These are phyloP conservation scores for Nicotiana knightiana DNA, from an alignment of 257 asterid genomes.

Conservation along the genomic window DNA sequence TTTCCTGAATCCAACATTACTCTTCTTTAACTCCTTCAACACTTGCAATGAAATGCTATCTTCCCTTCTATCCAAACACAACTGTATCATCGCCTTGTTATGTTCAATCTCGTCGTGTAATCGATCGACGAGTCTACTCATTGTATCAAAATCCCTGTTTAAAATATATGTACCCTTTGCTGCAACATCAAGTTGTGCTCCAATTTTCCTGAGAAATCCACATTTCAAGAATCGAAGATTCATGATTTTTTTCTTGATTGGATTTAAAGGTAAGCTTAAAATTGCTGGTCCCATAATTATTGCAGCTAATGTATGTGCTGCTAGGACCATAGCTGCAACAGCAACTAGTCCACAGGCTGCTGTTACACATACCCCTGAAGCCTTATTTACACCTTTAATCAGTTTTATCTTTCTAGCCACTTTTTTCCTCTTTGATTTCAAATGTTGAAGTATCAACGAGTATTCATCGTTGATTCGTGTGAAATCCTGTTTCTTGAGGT, in stretches of 20 bases:
- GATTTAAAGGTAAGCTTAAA: constrained; percentile 28
- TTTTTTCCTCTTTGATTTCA: constrained; percentile 28
- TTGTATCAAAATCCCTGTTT: constrained; percentile 77
- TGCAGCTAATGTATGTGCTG: constrained; percentile 43
- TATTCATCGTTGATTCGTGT: constrained; percentile 31
- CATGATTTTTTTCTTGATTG: constrained; percentile 21
- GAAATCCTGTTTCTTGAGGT: constrained; percentile 34
- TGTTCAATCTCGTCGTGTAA: constrained; percentile 70
- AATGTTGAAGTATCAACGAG: constrained; percentile 28
- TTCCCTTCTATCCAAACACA: constrained; percentile 50
- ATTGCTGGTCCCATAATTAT: constrained; percentile 8
- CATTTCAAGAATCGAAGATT: constrained; percentile 23
- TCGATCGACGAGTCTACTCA: constrained; percentile 56
- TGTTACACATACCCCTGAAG: constrained; percentile 6
- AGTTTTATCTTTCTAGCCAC: constrained; percentile 39
- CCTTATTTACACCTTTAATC: constrained; percentile 37
- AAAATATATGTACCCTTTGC: constrained; percentile 75
- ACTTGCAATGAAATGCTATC: constrained; percentile 31
- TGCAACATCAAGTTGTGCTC: constrained; percentile 68
- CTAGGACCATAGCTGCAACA: constrained; percentile 35
- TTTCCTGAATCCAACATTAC: constrained; percentile 45
- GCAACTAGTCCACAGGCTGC: not conserved
- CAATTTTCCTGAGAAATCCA: constrained; percentile 27
- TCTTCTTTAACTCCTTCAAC: constrained; percentile 53
- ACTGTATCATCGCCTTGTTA: constrained; percentile 42